Evolutionary conservation across 228 moss, liverwort and hornwort species (phyloP).

Genomic region (Sphagnum magellanicum): DNA sequence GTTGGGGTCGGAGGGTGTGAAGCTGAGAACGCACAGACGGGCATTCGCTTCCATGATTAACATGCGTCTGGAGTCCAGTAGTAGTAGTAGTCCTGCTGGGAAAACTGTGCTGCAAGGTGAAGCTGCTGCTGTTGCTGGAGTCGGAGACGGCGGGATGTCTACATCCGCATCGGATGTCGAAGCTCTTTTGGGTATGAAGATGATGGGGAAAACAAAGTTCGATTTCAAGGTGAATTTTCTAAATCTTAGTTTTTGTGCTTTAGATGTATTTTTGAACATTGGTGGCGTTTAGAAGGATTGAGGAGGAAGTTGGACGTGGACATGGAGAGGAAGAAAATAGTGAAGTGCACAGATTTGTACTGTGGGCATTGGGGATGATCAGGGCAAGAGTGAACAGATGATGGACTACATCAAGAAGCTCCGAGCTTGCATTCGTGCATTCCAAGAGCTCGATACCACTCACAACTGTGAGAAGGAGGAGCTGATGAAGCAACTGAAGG

Average conservation of each 20-base stretch:
- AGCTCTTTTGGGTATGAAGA: constrained; percentile 80
- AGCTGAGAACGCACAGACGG: too few relatives aligned
- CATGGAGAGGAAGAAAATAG: too few relatives aligned
- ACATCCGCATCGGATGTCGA: constrained; percentile 58
- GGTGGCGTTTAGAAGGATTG: background rate
- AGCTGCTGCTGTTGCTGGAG: background rate
- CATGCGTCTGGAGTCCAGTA: too few relatives aligned
- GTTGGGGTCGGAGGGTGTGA: too few relatives aligned
- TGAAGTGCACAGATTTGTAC: too few relatives aligned
- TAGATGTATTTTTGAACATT: too few relatives aligned
- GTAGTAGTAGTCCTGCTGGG: too few relatives aligned
- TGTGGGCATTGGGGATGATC: background rate
- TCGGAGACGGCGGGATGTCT: constrained; percentile 33
- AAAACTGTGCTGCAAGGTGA: too few relatives aligned
- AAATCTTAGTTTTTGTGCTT: too few relatives aligned
- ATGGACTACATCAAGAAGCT: constrained; percentile 99
- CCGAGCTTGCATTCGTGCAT: constrained; percentile 84
- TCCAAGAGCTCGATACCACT: constrained; percentile 74
- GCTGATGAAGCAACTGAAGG: constrained; percentile 50
- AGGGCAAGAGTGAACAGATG: constrained; percentile 99
- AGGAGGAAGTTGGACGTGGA: too few relatives aligned
- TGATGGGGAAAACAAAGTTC: constrained; percentile 94
- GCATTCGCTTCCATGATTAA: too few relatives aligned
- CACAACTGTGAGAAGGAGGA: constrained; percentile 53
- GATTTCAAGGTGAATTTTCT: constrained; percentile 69